A percentile compares a stretch with the other conserved stretches of the same genome.
These are phyloP conservation scores for Phytophthora pini DNA, from an alignment of 352 stramenopile genomes.

Conservation along the genomic window DNA sequence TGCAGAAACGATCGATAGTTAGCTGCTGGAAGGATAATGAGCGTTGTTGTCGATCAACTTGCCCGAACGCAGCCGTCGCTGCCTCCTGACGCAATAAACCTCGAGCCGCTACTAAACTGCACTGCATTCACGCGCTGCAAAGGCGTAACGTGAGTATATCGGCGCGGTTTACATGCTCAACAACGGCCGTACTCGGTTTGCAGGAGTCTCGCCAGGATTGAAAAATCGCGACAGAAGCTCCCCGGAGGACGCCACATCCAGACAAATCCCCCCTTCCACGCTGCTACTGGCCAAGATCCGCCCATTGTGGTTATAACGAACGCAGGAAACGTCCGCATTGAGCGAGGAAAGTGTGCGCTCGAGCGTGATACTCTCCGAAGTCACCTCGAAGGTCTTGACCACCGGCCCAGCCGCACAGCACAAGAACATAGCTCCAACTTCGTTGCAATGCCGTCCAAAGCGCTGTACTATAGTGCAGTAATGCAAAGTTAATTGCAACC, in stretches of 20 bases:
- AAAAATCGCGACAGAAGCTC: slow-evolving; percentile 76
- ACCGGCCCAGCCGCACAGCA: slow-evolving; percentile 59
- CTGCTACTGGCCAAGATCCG: slow-evolving; percentile 73
- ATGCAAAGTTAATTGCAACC: neutral
- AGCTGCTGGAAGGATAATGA: neutral
- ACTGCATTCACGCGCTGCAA: slow-evolving; percentile 66
- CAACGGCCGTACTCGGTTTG: slow-evolving; percentile 40
- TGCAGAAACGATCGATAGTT: slow-evolving; percentile 10
- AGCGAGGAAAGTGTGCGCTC: slow-evolving; percentile 54
- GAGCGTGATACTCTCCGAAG: slow-evolving; percentile 51
- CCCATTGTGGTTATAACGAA: slow-evolving; percentile 75
- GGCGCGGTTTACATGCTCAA: neutral
- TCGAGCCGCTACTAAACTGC: slow-evolving; percentile 74
- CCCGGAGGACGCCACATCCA: slow-evolving; percentile 59
- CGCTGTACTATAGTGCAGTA: neutral
- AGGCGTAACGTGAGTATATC: no score
- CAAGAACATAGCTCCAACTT: slow-evolving; percentile 47
- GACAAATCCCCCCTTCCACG: slow-evolving; percentile 62
- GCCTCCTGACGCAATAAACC: slow-evolving; percentile 69
- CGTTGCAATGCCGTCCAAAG: neutral
- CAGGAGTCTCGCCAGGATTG: slow-evolving; percentile 45
- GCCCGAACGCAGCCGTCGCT: slow-evolving; percentile 63
- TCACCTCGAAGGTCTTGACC: slow-evolving; percentile 72
- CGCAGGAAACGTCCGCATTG: slow-evolving; percentile 64
- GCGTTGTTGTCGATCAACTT: slow-evolving; percentile 3